Conservation (phyloP, 352 stramenopile species). For the Globisporangium mamillatum region DNA sequence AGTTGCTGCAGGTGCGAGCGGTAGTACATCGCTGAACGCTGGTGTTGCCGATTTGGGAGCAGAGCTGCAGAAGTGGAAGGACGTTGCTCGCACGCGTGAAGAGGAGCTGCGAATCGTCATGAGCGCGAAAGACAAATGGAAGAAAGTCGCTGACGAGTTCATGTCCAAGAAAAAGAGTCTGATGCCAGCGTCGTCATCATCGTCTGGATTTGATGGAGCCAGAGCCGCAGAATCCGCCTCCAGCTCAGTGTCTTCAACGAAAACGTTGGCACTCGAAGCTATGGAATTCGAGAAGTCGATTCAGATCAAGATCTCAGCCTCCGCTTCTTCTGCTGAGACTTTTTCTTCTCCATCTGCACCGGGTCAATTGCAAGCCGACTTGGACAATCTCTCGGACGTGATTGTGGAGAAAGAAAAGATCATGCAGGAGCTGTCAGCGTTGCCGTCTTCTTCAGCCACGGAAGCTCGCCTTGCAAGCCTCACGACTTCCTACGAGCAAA, state of each 20-base stretch:
- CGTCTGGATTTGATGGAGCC: slow-evolving; percentile 3
- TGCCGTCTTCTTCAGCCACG: slow-evolving; percentile 4
- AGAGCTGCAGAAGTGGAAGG: slow-evolving; percentile 28
- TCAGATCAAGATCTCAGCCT: slow-evolving; percentile 7
- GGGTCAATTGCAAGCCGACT: slow-evolving; percentile 16
- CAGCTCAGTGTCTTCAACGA: slow-evolving; percentile 15
- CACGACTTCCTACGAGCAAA: slow-evolving; percentile 34
- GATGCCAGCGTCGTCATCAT: neutral
- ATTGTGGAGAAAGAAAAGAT: slow-evolving; percentile 59
- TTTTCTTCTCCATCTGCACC: neutral
- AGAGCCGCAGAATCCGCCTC: neutral
- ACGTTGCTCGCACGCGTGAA: slow-evolving; percentile 28
- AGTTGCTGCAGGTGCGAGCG: neutral
- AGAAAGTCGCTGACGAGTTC: slow-evolving; percentile 49
- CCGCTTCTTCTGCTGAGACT: no score
- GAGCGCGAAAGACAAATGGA: slow-evolving; percentile 64
- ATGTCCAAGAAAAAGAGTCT: slow-evolving; percentile 23
- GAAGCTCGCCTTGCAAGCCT: slow-evolving; percentile 33
- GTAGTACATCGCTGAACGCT: neutral
- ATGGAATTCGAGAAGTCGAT: slow-evolving; percentile 35
- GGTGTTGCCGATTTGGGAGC: slow-evolving; percentile 1
- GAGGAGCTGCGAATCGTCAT: slow-evolving; percentile 48
- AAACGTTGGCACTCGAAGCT: slow-evolving; percentile 27
- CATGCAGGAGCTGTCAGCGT: slow-evolving; percentile 19
- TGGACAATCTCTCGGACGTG: slow-evolving; percentile 37